Conservation (phyloP, 306 rosid genomes). For the Cucurbita pepo region DNA sequence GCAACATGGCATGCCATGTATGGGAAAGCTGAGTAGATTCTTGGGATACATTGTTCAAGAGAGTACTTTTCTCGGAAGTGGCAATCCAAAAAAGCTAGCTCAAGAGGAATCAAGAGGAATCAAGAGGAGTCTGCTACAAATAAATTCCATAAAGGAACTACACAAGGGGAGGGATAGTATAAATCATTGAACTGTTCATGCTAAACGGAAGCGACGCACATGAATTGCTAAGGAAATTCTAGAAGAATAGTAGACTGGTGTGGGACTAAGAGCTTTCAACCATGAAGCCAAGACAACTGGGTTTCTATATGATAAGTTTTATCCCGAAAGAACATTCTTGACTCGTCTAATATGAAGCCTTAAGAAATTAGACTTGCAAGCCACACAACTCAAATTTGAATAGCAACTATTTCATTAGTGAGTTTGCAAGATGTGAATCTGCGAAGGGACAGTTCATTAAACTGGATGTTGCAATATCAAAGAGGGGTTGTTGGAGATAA, state of each 20-base stretch:
- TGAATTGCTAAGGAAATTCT: neutral
- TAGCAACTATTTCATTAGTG: neutral
- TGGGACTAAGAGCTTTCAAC: neutral
- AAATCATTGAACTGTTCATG: no score
- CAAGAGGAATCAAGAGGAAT: neutral
- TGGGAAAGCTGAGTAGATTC: neutral
- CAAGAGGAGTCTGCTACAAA: neutral
- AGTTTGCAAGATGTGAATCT: neutral
- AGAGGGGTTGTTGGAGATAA: neutral
- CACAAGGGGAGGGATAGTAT: no score
- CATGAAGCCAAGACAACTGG: neutral
- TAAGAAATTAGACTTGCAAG: no score
- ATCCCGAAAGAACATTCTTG: neutral
- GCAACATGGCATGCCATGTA: neutral
- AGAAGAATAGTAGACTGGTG: neutral
- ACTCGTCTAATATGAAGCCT: neutral
- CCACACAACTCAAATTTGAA: no score
- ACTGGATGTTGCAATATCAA: neutral
- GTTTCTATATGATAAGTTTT: neutral
- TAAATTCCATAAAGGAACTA: neutral
- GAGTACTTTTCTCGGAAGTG: neutral
- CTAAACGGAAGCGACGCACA: no score
- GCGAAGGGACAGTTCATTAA: neutral
- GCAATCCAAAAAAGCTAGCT: neutral
- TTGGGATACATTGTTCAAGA: neutral